phyloP scores from a whole-genome alignment of 192 early-diverging fungal genomes.

The Dissophora ornata region DNA sequence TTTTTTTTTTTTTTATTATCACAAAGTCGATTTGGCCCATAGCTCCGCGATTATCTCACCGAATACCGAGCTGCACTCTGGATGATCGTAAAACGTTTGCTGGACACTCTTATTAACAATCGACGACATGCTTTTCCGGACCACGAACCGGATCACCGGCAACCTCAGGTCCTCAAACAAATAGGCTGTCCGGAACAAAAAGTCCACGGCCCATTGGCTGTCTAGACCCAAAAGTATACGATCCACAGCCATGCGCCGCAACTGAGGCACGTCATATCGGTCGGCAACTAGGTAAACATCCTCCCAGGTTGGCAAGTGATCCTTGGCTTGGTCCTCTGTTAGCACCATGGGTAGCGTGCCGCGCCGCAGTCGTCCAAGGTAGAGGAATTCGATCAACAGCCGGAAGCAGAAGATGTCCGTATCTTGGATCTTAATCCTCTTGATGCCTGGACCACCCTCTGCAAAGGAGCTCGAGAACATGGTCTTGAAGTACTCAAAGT shows the following conservation, averaged over 20 bases:
- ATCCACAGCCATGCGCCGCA: constrained; percentile 5
- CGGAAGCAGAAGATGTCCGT: constrained; percentile 26
- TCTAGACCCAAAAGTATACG: constrained; percentile 10
- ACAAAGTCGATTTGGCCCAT: not conserved
- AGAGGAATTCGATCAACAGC: constrained; percentile 33
- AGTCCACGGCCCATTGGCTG: constrained; percentile 17
- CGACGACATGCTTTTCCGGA: constrained; percentile 11
- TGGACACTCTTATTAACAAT: constrained; percentile 9
- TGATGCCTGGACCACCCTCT: constrained; percentile 21
- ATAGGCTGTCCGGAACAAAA: constrained; percentile 39
- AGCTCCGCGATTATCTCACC: constrained; percentile 32
- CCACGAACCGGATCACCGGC: constrained; percentile 22
- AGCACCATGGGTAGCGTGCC: not conserved
- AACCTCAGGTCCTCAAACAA: constrained; percentile 23
- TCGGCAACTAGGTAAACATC: constrained; percentile 29
- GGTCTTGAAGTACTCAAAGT: constrained; percentile 28
- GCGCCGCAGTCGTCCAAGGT: constrained; percentile 18
- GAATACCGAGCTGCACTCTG: constrained; percentile 33
- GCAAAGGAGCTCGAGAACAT: constrained; percentile 36
- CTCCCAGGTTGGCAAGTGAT: constrained; percentile 24
- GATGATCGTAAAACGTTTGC: constrained; percentile 11
- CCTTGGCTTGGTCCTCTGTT: constrained; percentile 14
- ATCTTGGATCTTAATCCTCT: constrained; percentile 19
- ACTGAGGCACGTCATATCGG: constrained; percentile 15
- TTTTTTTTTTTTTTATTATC: too few species aligned